These are phyloP conservation scores for Volvox reticuliferus DNA, from an alignment of 139 green algal genomes.

Conservation along the genomic window DNA sequence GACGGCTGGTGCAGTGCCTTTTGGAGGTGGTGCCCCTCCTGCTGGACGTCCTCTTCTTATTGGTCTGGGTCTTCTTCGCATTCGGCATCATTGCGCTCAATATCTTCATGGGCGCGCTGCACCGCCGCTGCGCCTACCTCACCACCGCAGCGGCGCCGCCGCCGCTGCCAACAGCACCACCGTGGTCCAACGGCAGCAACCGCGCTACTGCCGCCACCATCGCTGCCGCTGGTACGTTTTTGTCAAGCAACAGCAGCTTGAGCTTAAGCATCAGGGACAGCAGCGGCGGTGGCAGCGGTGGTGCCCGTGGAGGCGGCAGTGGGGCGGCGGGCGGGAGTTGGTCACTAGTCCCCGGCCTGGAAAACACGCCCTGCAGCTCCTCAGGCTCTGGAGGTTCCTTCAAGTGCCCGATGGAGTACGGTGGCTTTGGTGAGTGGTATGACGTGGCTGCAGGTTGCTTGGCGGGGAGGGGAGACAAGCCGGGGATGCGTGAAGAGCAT, in stretches of 20 bases:
- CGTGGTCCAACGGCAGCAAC: background rate
- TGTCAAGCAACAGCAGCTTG: background rate
- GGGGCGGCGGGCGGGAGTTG: background rate
- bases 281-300: background rate
- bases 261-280: background rate
- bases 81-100: conserved; percentile 69
- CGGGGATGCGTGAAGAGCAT: no score
- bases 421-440: background rate
- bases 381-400: background rate
- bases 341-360: conserved; percentile 1
- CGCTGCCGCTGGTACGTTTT: background rate
- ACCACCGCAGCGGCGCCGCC: background rate
- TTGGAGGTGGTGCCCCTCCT: conserved; percentile 66
- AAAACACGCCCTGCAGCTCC: conserved; percentile 20
- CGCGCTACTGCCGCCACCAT: background rate
- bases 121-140: conserved; percentile 44
- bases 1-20: conserved; percentile 61
- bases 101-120: conserved; percentile 58
- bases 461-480: no score
- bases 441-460: background rate
- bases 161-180: background rate
- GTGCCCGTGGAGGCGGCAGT: background rate
- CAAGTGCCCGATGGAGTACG: conserved; percentile 22
- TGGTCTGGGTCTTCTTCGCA: conserved; percentile 65
- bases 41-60: conserved; percentile 64